Percentiles rank a stretch among this genome's conserved stretches.
These are phyloP conservation scores for Prunus armeniaca DNA, from an alignment of 306 rosid genomes.

Conservation along the genomic window DNA sequence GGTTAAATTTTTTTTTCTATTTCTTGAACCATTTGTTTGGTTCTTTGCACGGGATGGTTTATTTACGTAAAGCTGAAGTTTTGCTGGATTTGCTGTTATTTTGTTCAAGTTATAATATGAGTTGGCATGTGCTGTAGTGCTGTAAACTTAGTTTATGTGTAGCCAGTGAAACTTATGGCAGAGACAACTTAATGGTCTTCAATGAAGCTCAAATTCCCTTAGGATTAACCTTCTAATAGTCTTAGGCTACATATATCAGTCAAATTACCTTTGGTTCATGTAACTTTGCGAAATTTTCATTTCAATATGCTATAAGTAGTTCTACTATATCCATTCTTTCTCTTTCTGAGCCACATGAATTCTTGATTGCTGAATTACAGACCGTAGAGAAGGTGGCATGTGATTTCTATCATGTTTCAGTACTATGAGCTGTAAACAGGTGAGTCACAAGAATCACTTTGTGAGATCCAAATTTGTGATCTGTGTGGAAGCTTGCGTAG, in stretches of 20 bases:
- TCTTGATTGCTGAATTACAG: conserved; percentile 52
- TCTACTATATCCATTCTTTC: conserved; percentile 15
- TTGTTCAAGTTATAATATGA: conserved; percentile 2
- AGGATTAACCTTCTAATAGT: conserved; percentile 10
- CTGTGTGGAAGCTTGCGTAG: conserved; percentile 26
- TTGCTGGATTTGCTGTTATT: conserved; percentile 15
- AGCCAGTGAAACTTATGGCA: conserved; percentile 33
- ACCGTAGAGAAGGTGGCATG: conserved; percentile 51
- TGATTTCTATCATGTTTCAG: conserved; percentile 41
- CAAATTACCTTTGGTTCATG: conserved; percentile 7
- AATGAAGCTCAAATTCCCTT: conserved; percentile 23
- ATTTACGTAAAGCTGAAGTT: conserved; percentile 31
- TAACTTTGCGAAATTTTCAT: conserved; percentile 8
- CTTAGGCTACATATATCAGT: not conserved
- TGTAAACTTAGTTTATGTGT: conserved; percentile 29
- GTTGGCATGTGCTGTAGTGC: conserved; percentile 27
- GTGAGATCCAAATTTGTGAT: conserved; percentile 30
- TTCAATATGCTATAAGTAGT: conserved; percentile 23
- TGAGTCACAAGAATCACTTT: conserved; percentile 38
- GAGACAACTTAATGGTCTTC: conserved; percentile 30
- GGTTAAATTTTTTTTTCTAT: not conserved
- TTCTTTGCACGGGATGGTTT: conserved; percentile 30
- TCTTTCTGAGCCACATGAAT: conserved; percentile 30
- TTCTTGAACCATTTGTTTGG: conserved; percentile 38
- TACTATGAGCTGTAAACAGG: conserved; percentile 53